Conservation (phyloP, 1,139 yeast species). For the Nakaseomyces glabratus region DNA sequence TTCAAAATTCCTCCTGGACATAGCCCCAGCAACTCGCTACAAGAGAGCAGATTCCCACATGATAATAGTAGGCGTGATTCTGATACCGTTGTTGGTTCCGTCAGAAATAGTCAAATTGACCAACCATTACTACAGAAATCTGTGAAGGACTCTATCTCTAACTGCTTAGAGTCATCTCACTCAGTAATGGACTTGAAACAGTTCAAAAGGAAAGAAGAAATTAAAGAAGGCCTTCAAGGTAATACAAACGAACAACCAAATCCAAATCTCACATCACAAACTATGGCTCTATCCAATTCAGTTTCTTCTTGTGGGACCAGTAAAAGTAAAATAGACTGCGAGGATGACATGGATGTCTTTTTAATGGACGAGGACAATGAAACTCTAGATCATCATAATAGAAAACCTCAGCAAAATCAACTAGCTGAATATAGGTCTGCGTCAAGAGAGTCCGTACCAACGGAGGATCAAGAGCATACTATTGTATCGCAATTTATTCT, state of each 20-base stretch:
- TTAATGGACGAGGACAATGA: constrained; percentile 20
- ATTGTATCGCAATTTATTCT: constrained; percentile 54
- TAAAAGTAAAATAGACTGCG: constrained; percentile 4
- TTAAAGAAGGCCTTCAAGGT: constrained; percentile 3
- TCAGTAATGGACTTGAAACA: constrained; percentile 29
- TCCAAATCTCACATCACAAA: background rate
- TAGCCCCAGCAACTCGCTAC: background rate
- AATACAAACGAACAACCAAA: background rate
- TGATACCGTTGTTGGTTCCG: constrained; percentile 10
- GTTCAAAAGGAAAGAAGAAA: constrained; percentile 20
- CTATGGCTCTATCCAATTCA: constrained; percentile 2
- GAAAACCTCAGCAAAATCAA: constrained; percentile 3
- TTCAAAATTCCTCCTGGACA: constrained; percentile 8
- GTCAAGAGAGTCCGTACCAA: constrained; percentile 15
- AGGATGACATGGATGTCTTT: constrained; percentile 19
- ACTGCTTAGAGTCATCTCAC: constrained; percentile 22
- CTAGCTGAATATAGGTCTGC: constrained; percentile 3
- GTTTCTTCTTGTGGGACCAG: constrained; percentile 1
- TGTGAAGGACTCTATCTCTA: constrained; percentile 20
- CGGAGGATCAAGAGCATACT: constrained; percentile 26
- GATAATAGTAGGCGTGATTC: constrained; percentile 23
- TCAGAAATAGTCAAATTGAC: constrained; percentile 8
- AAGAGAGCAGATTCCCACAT: constrained; percentile 12
- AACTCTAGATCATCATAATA: constrained; percentile 1
- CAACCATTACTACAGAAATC: constrained; percentile 20